These are phyloP conservation scores for Ambrosiella beaveri DNA, from an alignment of 2,329 filamentous ascomycete genomes.

Conservation along the genomic window DNA sequence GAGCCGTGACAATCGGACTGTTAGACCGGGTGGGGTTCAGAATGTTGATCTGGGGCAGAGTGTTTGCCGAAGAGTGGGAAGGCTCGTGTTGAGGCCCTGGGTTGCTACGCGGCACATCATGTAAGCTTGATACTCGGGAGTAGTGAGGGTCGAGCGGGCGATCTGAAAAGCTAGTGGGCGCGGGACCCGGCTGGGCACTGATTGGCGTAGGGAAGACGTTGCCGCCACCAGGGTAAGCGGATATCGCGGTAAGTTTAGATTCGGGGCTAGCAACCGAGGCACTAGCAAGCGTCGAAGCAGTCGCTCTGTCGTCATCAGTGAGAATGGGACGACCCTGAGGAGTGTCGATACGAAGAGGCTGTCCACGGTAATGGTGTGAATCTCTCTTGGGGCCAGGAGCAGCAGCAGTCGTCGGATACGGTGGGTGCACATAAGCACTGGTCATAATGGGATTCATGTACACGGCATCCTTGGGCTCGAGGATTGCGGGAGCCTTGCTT, in stretches of 20 bases:
- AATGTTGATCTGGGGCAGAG: constrained; percentile 40
- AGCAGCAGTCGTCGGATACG: constrained; percentile 21
- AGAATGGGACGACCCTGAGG: constrained; percentile 38
- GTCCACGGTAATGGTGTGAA: constrained; percentile 42
- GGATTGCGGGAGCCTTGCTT: constrained; percentile 48
- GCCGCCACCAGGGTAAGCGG: constrained; percentile 29
- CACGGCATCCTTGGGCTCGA: constrained; percentile 66
- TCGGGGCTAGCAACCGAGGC: constrained; percentile 41
- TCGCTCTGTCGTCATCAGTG: constrained; percentile 40
- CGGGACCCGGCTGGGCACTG: constrained; percentile 34
- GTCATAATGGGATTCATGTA: constrained; percentile 25
- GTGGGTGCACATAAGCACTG: constrained; percentile 29
- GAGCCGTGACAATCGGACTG: constrained; percentile 27
- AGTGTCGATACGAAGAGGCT: constrained; percentile 43
- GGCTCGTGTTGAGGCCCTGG: constrained; percentile 25
- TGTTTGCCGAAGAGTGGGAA: constrained; percentile 18
- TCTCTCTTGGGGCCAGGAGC: constrained; percentile 31
- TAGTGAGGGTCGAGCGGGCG: constrained; percentile 40
- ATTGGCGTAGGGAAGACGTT: constrained; percentile 46
- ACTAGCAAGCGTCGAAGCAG: constrained; percentile 41
- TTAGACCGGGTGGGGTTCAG: constrained; percentile 33
- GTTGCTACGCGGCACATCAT: constrained; percentile 40
- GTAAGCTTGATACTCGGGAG: constrained; percentile 41
- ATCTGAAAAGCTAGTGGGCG: constrained; percentile 27
- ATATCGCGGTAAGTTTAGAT: constrained; percentile 42